A percentile compares a stretch with the other conserved stretches of the same genome.
phyloP scores from a whole-genome alignment of 495 filamentous ascomycete genomes.

The Penicillium desertorum region DNA sequence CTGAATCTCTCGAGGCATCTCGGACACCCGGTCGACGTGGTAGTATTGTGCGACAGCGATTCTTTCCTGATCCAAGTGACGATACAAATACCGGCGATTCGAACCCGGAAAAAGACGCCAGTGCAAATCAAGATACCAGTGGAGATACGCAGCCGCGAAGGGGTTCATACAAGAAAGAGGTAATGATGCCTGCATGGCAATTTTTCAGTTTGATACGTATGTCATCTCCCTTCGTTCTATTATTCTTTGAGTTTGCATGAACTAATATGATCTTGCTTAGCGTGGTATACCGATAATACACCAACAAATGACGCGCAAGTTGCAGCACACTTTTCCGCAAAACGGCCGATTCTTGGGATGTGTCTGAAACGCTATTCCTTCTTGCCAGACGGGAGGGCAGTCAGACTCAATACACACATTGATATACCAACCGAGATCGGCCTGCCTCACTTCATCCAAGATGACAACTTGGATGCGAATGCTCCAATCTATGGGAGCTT shows the following conservation, averaged over 20 bases:
- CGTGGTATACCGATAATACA: constrained; percentile 68
- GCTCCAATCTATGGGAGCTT: constrained; percentile 75
- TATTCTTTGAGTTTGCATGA: neutral
- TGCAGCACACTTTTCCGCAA: constrained; percentile 67
- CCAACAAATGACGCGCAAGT: constrained; percentile 68
- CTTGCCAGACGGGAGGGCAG: constrained; percentile 62
- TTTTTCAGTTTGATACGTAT: constrained; percentile 88
- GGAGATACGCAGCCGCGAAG: constrained; percentile 33
- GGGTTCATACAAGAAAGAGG: constrained; percentile 67
- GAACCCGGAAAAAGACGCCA: constrained; percentile 19
- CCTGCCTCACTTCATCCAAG: constrained; percentile 84
- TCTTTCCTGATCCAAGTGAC: constrained; percentile 47
- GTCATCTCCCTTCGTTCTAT: neutral
- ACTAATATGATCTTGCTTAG: constrained; percentile 45
- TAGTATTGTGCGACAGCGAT: constrained; percentile 64
- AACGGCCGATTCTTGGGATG: constrained; percentile 82
- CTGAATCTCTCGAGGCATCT: constrained; percentile 22
- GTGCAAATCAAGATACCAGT: constrained; percentile 10
- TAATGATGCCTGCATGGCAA: constrained; percentile 97
- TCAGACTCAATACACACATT: constrained; percentile 72
- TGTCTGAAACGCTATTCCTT: constrained; percentile 90
- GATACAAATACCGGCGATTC: constrained; percentile 33
- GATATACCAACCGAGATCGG: constrained; percentile 91
- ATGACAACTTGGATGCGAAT: constrained; percentile 64
- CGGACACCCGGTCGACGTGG: constrained; percentile 43